Base-by-base conservation (phyloP, 2,329 filamentous ascomycete species). In the Aspergillus sp. region DNA sequence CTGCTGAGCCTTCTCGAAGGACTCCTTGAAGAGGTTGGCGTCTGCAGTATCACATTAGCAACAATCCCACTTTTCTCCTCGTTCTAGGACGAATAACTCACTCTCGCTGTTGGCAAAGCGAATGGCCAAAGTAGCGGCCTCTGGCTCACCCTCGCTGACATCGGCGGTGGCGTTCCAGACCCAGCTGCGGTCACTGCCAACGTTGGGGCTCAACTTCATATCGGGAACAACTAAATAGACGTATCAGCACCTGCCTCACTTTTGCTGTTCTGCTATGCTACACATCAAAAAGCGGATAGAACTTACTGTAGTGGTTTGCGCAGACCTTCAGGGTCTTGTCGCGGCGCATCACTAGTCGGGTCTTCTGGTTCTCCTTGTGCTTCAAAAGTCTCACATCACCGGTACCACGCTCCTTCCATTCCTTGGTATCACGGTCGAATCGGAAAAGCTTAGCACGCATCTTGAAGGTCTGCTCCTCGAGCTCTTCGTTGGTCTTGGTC, bases 301-400 rank as follows among this genome's bases (percentile, higher is more conserved):
- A 75, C 86, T 63, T 84, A 95, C 90, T 85, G 75, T 98, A 98
- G 81, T 98, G 93, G 79, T 98, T 98, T 67, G 93, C 93, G 85
- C 93, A 98, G 73, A 98, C 93, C 82, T 98, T 98, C 76, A 97
- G 83, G 49, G 93, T 98, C 88, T 97, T 97, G 79, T 98, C 93
- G 68, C 93, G 83, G 70, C 93, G 87, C 93, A 98, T 98, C 59
- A 98, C 93, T 61, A 98, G 78, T 60, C 93, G 84, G 47, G 90
- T 95, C 85, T 97, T 97, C 73, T 86, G 83, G 70, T 95, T 96
- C 78, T 96, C 90, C 81, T 90, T 93, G 80, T 98, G 93, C 84
- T 96, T 97, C 67, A 98, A 79, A 71, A 98, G 80, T 65, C 91
- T 83, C 53, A 97, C 90, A 62, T 97, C 91, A 61, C 93, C 93